These are phyloP conservation scores for Linnemannia elongata DNA, from an alignment of 192 early-diverging fungal genomes.

Conservation along the genomic window DNA sequence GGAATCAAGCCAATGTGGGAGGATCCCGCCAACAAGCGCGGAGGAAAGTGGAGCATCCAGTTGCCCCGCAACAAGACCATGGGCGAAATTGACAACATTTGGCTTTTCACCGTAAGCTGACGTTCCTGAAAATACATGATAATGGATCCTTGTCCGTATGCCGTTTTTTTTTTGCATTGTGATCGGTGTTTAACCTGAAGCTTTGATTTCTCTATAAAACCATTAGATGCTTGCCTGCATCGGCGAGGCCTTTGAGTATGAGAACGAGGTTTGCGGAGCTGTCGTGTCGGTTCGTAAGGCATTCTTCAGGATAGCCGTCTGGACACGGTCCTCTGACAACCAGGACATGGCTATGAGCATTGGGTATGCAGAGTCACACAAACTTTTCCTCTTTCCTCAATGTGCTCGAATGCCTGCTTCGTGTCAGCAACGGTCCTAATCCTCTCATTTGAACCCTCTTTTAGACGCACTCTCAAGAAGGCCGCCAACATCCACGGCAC, in stretches of 20 bases:
- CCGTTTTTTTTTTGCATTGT: not conserved
- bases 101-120: constrained; percentile 81
- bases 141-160: not conserved
- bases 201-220: not conserved
- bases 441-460: not conserved
- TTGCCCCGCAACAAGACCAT: constrained; percentile 78
- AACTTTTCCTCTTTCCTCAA: not conserved
- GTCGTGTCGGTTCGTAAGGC: constrained; percentile 91
- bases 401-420: not conserved
- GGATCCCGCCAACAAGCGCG: constrained; percentile 88
- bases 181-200: not conserved
- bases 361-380: constrained; percentile 60
- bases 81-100: constrained; percentile 85
- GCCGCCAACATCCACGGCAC: constrained; percentile 36
- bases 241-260: constrained; percentile 86
- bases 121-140: not conserved
- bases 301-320: constrained; percentile 88
- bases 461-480: constrained; percentile 51
- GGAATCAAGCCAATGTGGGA: constrained; percentile 97
- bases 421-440: not conserved
- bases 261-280: constrained; percentile 90
- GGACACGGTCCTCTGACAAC: constrained; percentile 78
- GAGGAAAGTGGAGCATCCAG: constrained; percentile 92
- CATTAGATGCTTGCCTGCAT: constrained; percentile 87
- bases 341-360: constrained; percentile 62